Evolutionary conservation across 176 grass and related monocot genomes (phyloP).

Genomic region (Lolium rigidum): DNA sequence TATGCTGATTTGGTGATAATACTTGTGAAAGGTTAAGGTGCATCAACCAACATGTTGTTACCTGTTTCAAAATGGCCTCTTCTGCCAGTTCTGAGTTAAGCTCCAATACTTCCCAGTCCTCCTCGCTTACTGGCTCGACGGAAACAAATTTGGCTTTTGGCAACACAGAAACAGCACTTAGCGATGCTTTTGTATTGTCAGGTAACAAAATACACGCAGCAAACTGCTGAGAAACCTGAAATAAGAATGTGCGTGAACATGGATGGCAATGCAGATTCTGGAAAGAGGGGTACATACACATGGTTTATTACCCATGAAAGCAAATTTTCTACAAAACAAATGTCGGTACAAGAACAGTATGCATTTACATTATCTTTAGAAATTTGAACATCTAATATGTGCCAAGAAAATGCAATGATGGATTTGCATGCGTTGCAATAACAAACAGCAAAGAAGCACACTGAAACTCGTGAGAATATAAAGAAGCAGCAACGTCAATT

Average conservation of each 20-base stretch:
- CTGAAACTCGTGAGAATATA: neutral
- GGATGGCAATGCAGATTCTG: neutral
- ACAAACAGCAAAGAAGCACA: slow-evolving; percentile 1
- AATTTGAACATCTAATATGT: neutral
- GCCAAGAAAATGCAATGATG: neutral
- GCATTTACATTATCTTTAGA: neutral
- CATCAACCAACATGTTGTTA: neutral
- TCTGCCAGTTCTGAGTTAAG: slow-evolving; percentile 25
- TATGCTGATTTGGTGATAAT: neutral
- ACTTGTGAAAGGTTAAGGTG: neutral
- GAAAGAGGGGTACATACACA: neutral
- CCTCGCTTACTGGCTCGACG: slow-evolving; percentile 20
- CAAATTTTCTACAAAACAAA: neutral
- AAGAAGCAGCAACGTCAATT: neutral
- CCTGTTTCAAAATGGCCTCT: slow-evolving; percentile 23
- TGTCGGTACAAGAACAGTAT: neutral
- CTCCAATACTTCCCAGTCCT: slow-evolving; percentile 26
- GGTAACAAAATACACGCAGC: slow-evolving; percentile 1
- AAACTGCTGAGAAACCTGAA: slow-evolving; percentile 28
- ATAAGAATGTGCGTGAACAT: neutral
- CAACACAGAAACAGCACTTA: slow-evolving; percentile 28
- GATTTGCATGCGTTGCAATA: neutral
- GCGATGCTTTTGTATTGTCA: slow-evolving; percentile 5
- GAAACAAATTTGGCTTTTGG: slow-evolving; percentile 31
- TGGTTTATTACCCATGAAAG: slow-evolving; percentile 6